A percentile compares a stretch with the other conserved stretches of the same genome.
These are phyloP conservation scores for Naganishia kalamii DNA, from an alignment of 768 basidiomycete species.

Conservation along the genomic window DNA sequence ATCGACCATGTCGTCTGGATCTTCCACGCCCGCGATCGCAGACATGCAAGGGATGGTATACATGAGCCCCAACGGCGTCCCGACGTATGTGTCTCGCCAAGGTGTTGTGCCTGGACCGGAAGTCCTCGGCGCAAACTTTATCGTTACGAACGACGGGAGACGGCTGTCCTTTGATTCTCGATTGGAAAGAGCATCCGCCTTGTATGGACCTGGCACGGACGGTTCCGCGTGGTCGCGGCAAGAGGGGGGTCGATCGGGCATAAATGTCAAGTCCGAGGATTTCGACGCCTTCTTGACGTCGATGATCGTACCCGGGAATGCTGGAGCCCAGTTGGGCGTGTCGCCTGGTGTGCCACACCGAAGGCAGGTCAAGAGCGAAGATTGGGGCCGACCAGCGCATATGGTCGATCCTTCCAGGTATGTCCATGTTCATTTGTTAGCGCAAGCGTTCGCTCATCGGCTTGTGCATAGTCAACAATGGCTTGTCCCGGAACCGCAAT, in stretches of 20 bases:
- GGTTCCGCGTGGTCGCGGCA: neutral
- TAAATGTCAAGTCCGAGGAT: slow-evolving; percentile 7
- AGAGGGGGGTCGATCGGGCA: neutral
- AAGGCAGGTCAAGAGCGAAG: slow-evolving; percentile 14
- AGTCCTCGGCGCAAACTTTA: slow-evolving; percentile 21
- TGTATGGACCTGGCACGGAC: neutral
- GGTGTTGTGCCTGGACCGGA: slow-evolving; percentile 16
- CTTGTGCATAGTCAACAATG: slow-evolving; percentile 1
- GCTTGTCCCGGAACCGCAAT: slow-evolving; percentile 8
- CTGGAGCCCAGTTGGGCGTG: neutral
- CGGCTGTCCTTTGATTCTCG: slow-evolving; percentile 21
- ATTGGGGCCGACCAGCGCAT: slow-evolving; percentile 11
- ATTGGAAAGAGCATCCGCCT: slow-evolving; percentile 8
- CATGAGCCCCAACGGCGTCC: neutral
- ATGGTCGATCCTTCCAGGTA: slow-evolving; percentile 2
- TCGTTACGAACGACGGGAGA: slow-evolving; percentile 21
- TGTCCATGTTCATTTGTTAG: neutral
- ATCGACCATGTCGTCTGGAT: slow-evolving; percentile 15
- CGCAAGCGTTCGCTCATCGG: no score
- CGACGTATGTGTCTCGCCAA: neutral
- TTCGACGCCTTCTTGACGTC: neutral
- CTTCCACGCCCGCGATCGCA: neutral
- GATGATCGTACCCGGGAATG: neutral
- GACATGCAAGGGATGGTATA: neutral
- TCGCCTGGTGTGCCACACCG: neutral